Percentiles rank a stretch among this genome's conserved stretches.
Evolutionary conservation across 179 eudicot genomes (phyloP).

Genomic region (Carnegiea gigantea): DNA sequence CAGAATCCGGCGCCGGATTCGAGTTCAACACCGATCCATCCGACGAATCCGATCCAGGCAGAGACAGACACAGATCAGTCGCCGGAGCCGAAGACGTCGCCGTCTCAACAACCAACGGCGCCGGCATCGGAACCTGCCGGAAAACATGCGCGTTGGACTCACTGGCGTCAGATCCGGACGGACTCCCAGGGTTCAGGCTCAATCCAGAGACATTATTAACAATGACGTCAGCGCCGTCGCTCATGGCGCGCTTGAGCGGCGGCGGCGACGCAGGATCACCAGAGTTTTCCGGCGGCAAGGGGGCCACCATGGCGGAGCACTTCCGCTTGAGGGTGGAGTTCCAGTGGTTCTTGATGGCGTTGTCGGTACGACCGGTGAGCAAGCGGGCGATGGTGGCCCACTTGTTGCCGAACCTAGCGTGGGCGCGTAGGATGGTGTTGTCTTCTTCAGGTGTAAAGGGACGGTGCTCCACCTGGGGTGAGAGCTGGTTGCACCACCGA

Average conservation of each 20-base stretch:
- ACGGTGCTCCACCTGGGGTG: constrained; percentile 48
- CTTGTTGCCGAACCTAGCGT: constrained; percentile 46
- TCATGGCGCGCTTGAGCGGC: constrained; percentile 46
- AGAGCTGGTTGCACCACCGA: constrained; percentile 51
- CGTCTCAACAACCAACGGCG: constrained; percentile 9
- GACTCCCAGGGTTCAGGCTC: constrained; percentile 39
- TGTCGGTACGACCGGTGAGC: constrained; percentile 41
- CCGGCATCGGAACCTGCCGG: constrained; percentile 29
- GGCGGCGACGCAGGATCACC: constrained; percentile 10
- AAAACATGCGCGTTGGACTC: constrained; percentile 28
- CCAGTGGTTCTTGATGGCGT: constrained; percentile 52
- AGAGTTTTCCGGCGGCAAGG: constrained; percentile 9
- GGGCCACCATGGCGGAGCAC: constrained; percentile 34
- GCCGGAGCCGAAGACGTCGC: constrained; percentile 5
- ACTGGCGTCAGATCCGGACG: constrained; percentile 40
- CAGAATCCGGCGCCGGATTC: not conserved
- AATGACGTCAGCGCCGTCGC: constrained; percentile 40
- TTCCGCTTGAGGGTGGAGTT: constrained; percentile 46
- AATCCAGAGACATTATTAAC: constrained; percentile 36
- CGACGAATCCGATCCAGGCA: constrained; percentile 35
- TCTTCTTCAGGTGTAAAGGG: constrained; percentile 42
- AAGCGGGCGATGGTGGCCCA: constrained; percentile 52
- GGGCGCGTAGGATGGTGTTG: constrained; percentile 42
- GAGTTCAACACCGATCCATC: constrained; percentile 8
- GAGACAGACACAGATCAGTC: constrained; percentile 40